phyloP scores from a whole-genome alignment of 257 asterid species.

The Solanum pennellii region DNA sequence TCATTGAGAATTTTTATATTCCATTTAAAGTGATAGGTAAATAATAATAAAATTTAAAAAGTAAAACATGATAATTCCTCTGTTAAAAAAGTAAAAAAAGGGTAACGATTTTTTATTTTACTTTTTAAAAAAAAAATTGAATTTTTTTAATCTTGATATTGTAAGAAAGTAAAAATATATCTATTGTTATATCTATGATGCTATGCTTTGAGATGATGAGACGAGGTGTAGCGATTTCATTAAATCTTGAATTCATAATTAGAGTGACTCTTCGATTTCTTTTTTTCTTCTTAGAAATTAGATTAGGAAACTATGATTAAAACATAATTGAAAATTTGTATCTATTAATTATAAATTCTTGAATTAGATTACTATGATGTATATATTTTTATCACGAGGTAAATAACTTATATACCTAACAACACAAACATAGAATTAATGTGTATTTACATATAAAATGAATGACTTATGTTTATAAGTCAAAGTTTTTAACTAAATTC shows the following conservation, averaged over 20 bases:
- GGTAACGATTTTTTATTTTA: not conserved
- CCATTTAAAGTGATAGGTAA: not conserved
- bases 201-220: not conserved
- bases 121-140: not conserved
- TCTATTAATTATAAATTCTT: not conserved
- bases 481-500: not conserved
- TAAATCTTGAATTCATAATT: not conserved
- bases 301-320: not conserved
- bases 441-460: not conserved
- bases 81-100: not conserved
- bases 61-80: not conserved
- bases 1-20: not conserved
- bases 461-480: not conserved
- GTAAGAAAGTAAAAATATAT: too few species aligned
- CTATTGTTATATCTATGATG: too few species aligned
- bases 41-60: not conserved
- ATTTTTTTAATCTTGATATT: not conserved
- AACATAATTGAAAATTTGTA: not conserved
- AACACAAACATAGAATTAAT: not conserved
- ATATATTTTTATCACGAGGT: not conserved
- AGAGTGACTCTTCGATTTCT: not conserved
- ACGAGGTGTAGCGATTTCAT: not conserved
- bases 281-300: not conserved
- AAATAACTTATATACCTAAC: not conserved
- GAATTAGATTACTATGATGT: not conserved